Base-by-base conservation (phyloP, 2,329 filamentous ascomycete species). In the Nothophoma quercina region DNA sequence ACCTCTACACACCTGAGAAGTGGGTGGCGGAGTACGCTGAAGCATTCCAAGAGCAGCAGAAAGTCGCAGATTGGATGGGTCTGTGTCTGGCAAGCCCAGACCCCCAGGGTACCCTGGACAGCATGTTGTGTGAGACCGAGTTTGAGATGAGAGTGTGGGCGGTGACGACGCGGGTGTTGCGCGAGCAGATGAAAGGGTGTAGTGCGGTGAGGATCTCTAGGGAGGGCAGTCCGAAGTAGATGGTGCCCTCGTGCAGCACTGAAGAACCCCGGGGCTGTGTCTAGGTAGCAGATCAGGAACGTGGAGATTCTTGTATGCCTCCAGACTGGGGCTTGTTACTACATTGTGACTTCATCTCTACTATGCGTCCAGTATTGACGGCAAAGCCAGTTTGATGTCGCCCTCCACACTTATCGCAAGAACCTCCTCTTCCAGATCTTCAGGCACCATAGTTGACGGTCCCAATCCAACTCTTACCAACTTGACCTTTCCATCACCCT, bases 401-500 rank as follows among this genome's bases (percentile, higher is more conserved):
- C 59, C 57, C 28, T 62, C 57, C 10, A 62, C 29, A 22, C 48
- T 49, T 4, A 58, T 43, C 15, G 62, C 62, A 42, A 62, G 25
- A 4, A 52, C 56, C 16, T 52, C 15, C 16, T 59, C 53, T 25
- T 63, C 58, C 9, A 64, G 23, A 19, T 64, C 59, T 15, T 19
- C 39, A 15, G 59, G 62, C 13, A 64, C 58, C 25, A 32, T 46
- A 12, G 45, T 45, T 10, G 55, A 40, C 4, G 41, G 46, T 4
- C 62, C 62, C 16, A 63, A 8, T 2, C 60, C 63, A 8, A 61
- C 30, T 19, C 63, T 38, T 6, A 66, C 35, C n/a, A 66, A 25
- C 18, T 52, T 66, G 5, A 66, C 51, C 23, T 33, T 60, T 2
- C 60, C 60, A 5, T 48, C 35, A 2, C 60, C 55, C 22, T 55